Evolutionary conservation across 495 filamentous ascomycete genomes (phyloP).

Genomic region (Penicillium lividum): DNA sequence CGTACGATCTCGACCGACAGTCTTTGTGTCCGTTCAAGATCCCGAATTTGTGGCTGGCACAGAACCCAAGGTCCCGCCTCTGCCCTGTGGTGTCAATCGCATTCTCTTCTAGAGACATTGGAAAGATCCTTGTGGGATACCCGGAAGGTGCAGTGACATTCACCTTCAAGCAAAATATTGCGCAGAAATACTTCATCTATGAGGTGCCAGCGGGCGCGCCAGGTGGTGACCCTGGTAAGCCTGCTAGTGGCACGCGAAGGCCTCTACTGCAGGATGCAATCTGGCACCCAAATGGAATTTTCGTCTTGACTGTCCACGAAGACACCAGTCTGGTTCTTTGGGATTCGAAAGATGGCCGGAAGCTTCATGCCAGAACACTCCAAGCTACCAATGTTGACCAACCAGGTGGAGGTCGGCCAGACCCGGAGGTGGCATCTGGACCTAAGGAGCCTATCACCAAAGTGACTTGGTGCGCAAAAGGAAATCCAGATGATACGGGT

Average conservation of each 20-base stretch:
- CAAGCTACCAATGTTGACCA: conserved; percentile 69
- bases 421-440: conserved; percentile 40
- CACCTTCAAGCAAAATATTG: conserved; percentile 84
- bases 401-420: conserved; percentile 49
- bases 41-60: conserved; percentile 78
- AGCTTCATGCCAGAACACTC: conserved; percentile 80
- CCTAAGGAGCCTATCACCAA: conserved; percentile 70
- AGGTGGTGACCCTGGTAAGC: conserved; percentile 71
- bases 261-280: conserved; percentile 75
- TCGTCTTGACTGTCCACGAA: conserved; percentile 83
- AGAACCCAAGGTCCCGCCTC: conserved; percentile 56
- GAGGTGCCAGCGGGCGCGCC: conserved; percentile 78
- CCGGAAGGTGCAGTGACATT: conserved; percentile 83
- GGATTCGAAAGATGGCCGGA: conserved; percentile 88
- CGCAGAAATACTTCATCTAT: conserved; percentile 80
- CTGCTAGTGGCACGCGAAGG: conserved; percentile 53
- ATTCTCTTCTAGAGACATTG: conserved; percentile 89
- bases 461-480: conserved; percentile 87
- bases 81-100: conserved; percentile 71
- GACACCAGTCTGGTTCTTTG: conserved; percentile 89
- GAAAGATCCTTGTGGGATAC: conserved; percentile 87
- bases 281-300: conserved; percentile 96
- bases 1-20: conserved; percentile 87
- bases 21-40: conserved; percentile 72
- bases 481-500: conserved; percentile 89